Evolutionary conservation across 73 alveolate genomes (phyloP).

Genomic region (Stentor coeruleus): DNA sequence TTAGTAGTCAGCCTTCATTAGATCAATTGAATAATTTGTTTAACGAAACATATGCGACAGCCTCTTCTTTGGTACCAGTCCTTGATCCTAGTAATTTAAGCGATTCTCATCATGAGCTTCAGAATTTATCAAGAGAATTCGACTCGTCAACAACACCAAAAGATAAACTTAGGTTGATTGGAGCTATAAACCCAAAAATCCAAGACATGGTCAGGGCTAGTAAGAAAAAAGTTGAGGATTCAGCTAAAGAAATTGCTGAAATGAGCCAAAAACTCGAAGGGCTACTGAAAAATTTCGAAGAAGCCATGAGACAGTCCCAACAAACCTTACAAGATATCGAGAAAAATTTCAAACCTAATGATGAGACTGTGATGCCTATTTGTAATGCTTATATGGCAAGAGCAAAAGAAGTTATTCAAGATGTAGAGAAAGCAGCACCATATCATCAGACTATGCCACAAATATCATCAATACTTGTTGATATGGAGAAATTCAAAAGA

Average conservation of each 20-base stretch:
- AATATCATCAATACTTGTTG: not conserved
- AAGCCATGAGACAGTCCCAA: not conserved
- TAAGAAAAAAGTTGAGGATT: not conserved
- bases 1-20: not conserved
- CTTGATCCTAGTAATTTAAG: not conserved
- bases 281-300: not conserved
- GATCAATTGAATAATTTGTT: not conserved
- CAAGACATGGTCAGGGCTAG: not conserved
- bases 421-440: not conserved
- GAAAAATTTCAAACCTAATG: not conserved
- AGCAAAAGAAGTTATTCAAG: not conserved
- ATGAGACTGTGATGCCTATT: not conserved
- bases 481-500: constrained; percentile 14
- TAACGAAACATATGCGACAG: not conserved
- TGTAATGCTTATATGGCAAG: not conserved
- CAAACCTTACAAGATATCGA: not conserved
- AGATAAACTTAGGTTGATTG: not conserved
- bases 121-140: not conserved
- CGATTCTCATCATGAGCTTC: not conserved
- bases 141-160: not conserved
- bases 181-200: not conserved
- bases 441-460: not conserved
- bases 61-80: not conserved
- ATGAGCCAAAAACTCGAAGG: not conserved
- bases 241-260: not conserved